A percentile compares a stretch with the other conserved stretches of the same genome.
Evolutionary conservation across 805 yeast genomes (phyloP).

Genomic region (Lipomyces kockii): DNA sequence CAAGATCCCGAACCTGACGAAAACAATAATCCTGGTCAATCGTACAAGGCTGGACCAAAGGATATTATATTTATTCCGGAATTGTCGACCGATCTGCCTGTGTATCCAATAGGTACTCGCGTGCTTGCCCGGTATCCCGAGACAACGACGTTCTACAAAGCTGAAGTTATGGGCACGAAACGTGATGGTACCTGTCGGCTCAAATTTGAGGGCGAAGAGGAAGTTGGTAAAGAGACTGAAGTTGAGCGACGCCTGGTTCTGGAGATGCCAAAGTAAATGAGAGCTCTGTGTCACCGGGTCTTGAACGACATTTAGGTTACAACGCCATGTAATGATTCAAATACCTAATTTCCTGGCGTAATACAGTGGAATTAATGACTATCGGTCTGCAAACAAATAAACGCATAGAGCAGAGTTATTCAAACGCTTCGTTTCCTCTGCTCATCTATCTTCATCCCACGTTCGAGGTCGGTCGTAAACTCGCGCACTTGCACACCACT

Average conservation of each 20-base stretch:
- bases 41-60: slow-evolving; percentile 79
- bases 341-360: not conserved
- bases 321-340: not conserved
- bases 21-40: slow-evolving; percentile 81
- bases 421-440: slow-evolving; percentile 2
- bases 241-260: slow-evolving; percentile 84
- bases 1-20: slow-evolving; percentile 98
- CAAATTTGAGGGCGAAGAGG: slow-evolving; percentile 96
- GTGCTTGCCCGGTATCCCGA: slow-evolving; percentile 96
- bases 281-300: not conserved
- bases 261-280: slow-evolving; percentile 51
- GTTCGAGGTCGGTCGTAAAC: slow-evolving; percentile 19
- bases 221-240: slow-evolving; percentile 91
- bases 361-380: not conserved
- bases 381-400: not conserved
- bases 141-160: slow-evolving; percentile 95
- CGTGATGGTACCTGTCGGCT: slow-evolving; percentile 78
- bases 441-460: slow-evolving; percentile 17
- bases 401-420: not conserved
- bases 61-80: slow-evolving; percentile 79
- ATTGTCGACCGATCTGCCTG: slow-evolving; percentile 49
- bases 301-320: not conserved
- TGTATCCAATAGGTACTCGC: slow-evolving; percentile 74
- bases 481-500: slow-evolving; percentile 23
- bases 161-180: slow-evolving; percentile 79